phyloP scores from a whole-genome alignment of 306 rosid genomes.

The Gillenia trifoliata region DNA sequence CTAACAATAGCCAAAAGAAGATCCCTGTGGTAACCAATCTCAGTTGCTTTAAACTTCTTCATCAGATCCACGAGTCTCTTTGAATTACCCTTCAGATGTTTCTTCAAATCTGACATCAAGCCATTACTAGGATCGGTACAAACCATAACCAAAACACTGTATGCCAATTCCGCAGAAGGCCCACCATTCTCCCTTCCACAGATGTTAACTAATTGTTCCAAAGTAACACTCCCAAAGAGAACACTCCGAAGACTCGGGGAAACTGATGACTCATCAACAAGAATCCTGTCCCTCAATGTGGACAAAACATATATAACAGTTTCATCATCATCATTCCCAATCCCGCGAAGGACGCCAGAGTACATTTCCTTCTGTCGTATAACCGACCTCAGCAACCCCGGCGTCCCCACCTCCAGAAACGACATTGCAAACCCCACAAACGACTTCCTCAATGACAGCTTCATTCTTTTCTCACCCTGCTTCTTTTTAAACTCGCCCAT shows the following conservation, averaged over 20 bases:
- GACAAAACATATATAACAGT: conserved; percentile 68
- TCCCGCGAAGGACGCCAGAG: conserved; percentile 61
- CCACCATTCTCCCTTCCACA: conserved; percentile 68
- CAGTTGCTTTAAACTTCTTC: conserved; percentile 69
- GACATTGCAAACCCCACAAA: conserved; percentile 87
- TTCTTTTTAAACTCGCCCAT: conserved; percentile 32
- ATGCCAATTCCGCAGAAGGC: conserved; percentile 50
- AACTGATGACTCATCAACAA: conserved; percentile 60
- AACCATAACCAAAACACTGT: conserved; percentile 53
- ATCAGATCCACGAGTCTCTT: conserved; percentile 61
- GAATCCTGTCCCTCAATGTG: conserved; percentile 55
- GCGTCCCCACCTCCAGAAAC: conserved; percentile 85
- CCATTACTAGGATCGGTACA: conserved; percentile 85
- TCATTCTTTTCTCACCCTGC: conserved; percentile 23
- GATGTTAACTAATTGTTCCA: conserved; percentile 64
- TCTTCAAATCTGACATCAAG: conserved; percentile 68
- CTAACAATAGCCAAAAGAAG: conserved; percentile 71
- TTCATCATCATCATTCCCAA: conserved; percentile 72
- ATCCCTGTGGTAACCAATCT: conserved; percentile 53
- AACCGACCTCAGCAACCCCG: conserved; percentile 70
- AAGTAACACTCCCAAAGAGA: conserved; percentile 73
- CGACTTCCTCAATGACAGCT: conserved; percentile 46
- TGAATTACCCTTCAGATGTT: conserved; percentile 60
- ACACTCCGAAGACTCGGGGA: conserved; percentile 80
- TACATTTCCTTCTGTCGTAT: conserved; percentile 84